Conservation (phyloP, 176 grass and related monocot species). For the Melocanna baccifera region DNA sequence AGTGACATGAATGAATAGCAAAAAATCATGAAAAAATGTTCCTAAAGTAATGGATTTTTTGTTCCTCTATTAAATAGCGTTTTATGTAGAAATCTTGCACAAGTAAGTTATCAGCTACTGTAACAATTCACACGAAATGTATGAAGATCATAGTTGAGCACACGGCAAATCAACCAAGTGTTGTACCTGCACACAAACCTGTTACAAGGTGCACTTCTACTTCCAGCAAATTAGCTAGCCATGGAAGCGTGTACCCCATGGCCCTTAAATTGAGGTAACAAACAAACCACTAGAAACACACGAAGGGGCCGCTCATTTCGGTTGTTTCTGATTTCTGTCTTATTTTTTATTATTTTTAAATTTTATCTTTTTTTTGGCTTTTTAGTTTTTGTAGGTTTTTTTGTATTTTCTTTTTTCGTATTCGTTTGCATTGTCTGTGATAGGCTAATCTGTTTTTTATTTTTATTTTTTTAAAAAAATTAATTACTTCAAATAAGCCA, state of each 20-base stretch:
- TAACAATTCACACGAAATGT: constrained; percentile 13
- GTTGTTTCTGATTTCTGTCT: no score
- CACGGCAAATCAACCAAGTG: neutral
- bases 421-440: no score
- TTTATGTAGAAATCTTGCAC: neutral
- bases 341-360: no score
- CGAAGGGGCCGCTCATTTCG: no score
- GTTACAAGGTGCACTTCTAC: neutral
- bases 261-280: neutral
- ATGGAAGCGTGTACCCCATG: no score
- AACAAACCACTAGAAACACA: neutral
- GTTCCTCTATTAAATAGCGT: neutral
- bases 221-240: neutral
- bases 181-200: neutral
- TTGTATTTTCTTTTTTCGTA: no score
- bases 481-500: no score
- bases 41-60: neutral
- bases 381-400: no score
- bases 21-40: neutral
- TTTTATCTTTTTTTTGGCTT: no score
- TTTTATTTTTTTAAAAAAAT: no score
- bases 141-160: neutral
- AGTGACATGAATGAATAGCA: neutral
- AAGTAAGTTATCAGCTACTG: neutral
- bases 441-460: no score